Evolutionary conservation across 176 grass and related monocot species (phyloP).

Genomic region (Triticum monococcum): DNA sequence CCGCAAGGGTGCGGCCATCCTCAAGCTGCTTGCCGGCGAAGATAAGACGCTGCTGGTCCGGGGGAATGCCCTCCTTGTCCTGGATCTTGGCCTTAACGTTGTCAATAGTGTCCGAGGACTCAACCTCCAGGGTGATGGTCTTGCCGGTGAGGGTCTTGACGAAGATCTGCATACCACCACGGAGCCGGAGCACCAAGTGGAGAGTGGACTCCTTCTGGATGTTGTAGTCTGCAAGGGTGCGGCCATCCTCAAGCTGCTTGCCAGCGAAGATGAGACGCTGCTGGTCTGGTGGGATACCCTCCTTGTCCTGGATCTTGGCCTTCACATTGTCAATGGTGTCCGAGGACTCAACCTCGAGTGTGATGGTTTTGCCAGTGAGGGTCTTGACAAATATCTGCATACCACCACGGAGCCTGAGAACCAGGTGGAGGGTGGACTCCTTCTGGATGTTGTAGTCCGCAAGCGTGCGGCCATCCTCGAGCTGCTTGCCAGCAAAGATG

Average conservation of each 20-base stretch:
- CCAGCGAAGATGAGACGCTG: constrained; percentile 74
- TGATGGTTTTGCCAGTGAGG: constrained; percentile 91
- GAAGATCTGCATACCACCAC: constrained; percentile 18
- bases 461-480: constrained; percentile 60
- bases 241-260: constrained; percentile 75
- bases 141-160: too few species aligned
- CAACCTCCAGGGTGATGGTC: not conserved
- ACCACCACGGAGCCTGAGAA: not conserved
- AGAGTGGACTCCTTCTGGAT: constrained; percentile 79
- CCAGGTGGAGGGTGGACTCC: constrained; percentile 49
- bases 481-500: constrained; percentile 65
- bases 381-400: constrained; percentile 87
- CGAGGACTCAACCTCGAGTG: constrained; percentile 78
- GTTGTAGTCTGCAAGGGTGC: constrained; percentile 84
- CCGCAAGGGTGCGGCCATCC: constrained; percentile 62
- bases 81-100: constrained; percentile 66
- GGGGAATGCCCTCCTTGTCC: constrained; percentile 69
- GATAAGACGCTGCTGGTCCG: constrained; percentile 61
- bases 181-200: constrained; percentile 48
- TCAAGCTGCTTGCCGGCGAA: constrained; percentile 63
- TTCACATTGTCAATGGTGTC: constrained; percentile 79
- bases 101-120: constrained; percentile 56
- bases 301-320: constrained; percentile 82
- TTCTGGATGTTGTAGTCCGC: constrained; percentile 81
- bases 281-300: constrained; percentile 80